These are phyloP conservation scores for Cenchrus purpureus DNA, from an alignment of 176 grass and related monocot genomes.

Conservation along the genomic window DNA sequence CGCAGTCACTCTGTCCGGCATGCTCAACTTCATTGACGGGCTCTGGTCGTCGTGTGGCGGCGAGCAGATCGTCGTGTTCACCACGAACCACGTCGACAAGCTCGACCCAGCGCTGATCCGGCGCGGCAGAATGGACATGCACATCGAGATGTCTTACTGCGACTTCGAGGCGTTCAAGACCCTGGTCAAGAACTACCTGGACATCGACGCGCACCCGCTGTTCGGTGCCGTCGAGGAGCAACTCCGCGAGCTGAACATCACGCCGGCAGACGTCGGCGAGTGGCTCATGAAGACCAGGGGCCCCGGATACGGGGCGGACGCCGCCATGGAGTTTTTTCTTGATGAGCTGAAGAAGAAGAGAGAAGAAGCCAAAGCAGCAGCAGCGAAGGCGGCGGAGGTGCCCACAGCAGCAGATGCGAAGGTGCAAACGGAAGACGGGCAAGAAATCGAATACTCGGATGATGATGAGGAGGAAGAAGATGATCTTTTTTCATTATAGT, in stretches of 20 bases:
- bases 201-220: neutral
- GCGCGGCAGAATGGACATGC: constrained; percentile 2
- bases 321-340: neutral
- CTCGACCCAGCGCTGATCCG: constrained; percentile 6
- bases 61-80: constrained; percentile 47
- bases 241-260: neutral
- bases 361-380: neutral
- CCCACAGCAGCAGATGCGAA: no score
- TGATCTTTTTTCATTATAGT: no score
- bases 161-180: neutral
- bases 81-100: constrained; percentile 38
- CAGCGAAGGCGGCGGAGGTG: no score
- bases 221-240: neutral
- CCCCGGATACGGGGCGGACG: neutral
- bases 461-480: no score
- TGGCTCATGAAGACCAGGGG: neutral
- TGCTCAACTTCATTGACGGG: constrained; percentile 54
- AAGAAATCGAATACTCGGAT: no score
- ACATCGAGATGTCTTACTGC: constrained; percentile 1
- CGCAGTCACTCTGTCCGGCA: constrained; percentile 23
- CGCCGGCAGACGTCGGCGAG: constrained; percentile 2
- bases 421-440: no score
- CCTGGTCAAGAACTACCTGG: neutral
- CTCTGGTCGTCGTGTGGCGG: constrained; percentile 47
- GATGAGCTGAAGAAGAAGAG: neutral